Evolutionary conservation across 306 rosid species (phyloP).

Genomic region (Leucaena leucocephala): DNA sequence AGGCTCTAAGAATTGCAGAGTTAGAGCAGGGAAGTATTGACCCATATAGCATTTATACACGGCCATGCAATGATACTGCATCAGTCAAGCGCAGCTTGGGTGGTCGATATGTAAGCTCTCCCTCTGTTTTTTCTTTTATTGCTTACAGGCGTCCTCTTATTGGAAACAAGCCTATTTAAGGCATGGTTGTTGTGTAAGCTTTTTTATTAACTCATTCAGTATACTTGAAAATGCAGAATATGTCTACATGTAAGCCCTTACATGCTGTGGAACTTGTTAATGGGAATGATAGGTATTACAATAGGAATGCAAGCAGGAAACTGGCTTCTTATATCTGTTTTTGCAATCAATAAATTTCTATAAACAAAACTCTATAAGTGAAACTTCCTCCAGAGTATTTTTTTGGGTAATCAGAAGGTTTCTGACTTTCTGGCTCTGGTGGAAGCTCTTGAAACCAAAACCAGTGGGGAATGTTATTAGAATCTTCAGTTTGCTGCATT

Average conservation of each 20-base stretch:
- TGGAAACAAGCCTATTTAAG: too few species aligned
- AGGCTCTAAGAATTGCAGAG: conserved; percentile 57
- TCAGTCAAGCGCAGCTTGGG: conserved; percentile 60
- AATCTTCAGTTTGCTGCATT: not conserved
- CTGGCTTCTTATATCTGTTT: not conserved
- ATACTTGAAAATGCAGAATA: not conserved
- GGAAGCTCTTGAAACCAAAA: conserved; percentile 18
- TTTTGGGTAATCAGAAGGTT: conserved; percentile 1
- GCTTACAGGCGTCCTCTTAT: too few species aligned
- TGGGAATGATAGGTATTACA: not conserved
- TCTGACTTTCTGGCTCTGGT: not conserved
- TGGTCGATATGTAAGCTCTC: conserved; percentile 81
- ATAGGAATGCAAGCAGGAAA: not conserved
- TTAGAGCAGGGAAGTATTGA: conserved; percentile 86
- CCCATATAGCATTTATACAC: conserved; percentile 81
- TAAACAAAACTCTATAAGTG: not conserved
- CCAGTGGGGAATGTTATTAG: not conserved
- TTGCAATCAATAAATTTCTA: conserved; percentile 7
- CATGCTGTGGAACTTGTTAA: conserved; percentile 24
- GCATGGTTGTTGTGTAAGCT: too few species aligned
- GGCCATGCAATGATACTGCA: conserved; percentile 65
- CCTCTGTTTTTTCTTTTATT: too few species aligned
- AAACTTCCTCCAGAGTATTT: not conserved
- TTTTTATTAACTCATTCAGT: conserved; percentile 5
- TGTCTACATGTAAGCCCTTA: conserved; percentile 8